Evolutionary conservation across 2,329 filamentous ascomycete species (phyloP), one percentile per base, ranked within the genome.

Genomic region (Pseudogymnoascus sp.): DNA sequence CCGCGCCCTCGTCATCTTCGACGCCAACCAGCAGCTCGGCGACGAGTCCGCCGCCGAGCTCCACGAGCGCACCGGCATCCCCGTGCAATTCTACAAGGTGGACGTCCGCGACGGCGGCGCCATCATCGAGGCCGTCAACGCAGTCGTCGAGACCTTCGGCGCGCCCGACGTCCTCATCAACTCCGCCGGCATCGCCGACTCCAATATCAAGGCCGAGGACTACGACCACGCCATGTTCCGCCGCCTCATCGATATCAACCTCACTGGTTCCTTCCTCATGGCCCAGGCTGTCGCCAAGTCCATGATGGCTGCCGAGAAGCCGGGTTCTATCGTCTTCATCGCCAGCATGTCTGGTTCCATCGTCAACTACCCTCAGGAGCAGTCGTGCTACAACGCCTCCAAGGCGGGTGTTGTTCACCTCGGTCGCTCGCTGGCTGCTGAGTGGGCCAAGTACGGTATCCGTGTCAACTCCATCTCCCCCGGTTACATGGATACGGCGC

Each of bases 331-430:
- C 72, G 81, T 92, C 71, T 84, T 91, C 66, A 84, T 92, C 62
- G 88, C 88, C 33, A 90, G 87, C 71, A 92, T 93, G 89, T 91
- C 88, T 60, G 90, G 89, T 68, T 84, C 85, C 77, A 85, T 93
- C 67, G 90, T 92, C 81, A 93, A 93, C 84, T 92, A 87, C 79
- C 90, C 89, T 5, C 89, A 92, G 77, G 87, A 91, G 78, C 89
- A 92, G 78, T 85, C 81, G 56, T 90, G 87, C 76, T 93, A 93
- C 83, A 92, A 92, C 72, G 88, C 89, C 31, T 90, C 87, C 76
- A 92, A 92, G 82, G 88, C 90, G 14, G 89, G 86, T 70, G 88
- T 92, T 38, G 83, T 91, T 68, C 87, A 90, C 77, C 82, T 92
- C 62, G 88, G 85, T 76, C 91, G 90, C 79, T 91, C 88, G 3